phyloP scores from a whole-genome alignment of 352 stramenopile genomes.

The Phytophthora nicotianae region DNA sequence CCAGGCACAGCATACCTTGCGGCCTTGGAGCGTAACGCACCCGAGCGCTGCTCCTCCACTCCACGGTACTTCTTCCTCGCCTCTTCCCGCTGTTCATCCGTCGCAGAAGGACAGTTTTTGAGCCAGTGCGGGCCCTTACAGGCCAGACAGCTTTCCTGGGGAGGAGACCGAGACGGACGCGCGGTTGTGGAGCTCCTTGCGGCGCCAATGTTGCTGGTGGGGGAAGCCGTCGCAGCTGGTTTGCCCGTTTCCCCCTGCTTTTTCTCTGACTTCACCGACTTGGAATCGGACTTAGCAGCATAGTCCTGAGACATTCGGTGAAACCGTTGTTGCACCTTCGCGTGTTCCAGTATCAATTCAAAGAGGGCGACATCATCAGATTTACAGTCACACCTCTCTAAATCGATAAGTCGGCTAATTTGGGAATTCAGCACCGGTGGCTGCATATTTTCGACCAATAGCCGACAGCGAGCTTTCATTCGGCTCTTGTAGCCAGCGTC shows the following conservation, averaged over 20 bases:
- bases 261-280: neutral
- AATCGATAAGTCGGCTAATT: no score
- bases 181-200: neutral
- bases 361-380: no score
- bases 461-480: no score
- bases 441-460: no score
- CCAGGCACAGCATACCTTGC: neutral
- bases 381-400: no score
- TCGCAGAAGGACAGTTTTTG: constrained; percentile 1
- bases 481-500: no score
- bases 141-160: neutral
- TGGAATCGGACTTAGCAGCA: neutral
- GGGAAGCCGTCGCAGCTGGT: no score
- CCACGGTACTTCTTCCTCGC: neutral
- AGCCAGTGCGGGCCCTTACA: constrained; percentile 8
- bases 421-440: no score
- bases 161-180: neutral
- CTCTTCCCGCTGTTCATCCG: neutral
- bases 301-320: neutral
- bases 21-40: neutral
- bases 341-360: no score
- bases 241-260: no score
- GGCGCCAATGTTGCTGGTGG: neutral
- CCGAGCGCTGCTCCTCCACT: neutral
- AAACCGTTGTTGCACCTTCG: neutral